Base-by-base conservation (phyloP, 2,329 filamentous ascomycete species). In the Colletotrichum horii region DNA sequence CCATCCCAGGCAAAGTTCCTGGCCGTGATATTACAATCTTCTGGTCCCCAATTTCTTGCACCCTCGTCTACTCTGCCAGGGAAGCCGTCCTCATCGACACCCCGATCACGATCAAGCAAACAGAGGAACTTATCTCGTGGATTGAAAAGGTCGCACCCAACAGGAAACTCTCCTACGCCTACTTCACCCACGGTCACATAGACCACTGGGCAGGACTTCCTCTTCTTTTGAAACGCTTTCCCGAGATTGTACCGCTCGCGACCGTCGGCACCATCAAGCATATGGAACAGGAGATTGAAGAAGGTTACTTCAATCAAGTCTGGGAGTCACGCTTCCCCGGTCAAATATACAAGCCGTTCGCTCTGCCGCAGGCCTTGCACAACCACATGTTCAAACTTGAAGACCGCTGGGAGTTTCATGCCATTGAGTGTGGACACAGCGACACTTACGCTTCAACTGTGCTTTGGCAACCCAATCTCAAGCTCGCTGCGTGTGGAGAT, bases 401-500 rank as follows among this genome's bases (percentile, higher is more conserved):
- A 12, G 55, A 58, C 16, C 55, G 55, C 26, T 58, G 55, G 55
- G 55, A 58, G 24, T 28, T 58, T 2, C 55, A 28, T 4, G 68
- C 68, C 3, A 36, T 66, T 7, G 48, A 66, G 60, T 34, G 30
- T 4, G 61, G 60, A 4, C 60, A 71, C 15, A 56, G 38, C 24
- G 32, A 66, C 6, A 71, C 61, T 1, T 26, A 66, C 48, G 78
- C 80, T 64, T 81, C 82, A 0, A 84, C 84, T 0, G 78, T 86
- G 2, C 80, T 87, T 6, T 82, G 82, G 66, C 80, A 84, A 0
- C 84, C 85, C 0, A 77, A 79, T 15, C 64, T 87, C 2, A 74
- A 72, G 6, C 80, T 87, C 7, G 85, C 81, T 0, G 83, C 84
- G 3, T 80, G 80, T 1, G 85, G 85, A 2, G 85, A 87, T 73